Evolutionary conservation across 1,139 yeast genomes (phyloP).

Genomic region (Diutina catenulata): DNA sequence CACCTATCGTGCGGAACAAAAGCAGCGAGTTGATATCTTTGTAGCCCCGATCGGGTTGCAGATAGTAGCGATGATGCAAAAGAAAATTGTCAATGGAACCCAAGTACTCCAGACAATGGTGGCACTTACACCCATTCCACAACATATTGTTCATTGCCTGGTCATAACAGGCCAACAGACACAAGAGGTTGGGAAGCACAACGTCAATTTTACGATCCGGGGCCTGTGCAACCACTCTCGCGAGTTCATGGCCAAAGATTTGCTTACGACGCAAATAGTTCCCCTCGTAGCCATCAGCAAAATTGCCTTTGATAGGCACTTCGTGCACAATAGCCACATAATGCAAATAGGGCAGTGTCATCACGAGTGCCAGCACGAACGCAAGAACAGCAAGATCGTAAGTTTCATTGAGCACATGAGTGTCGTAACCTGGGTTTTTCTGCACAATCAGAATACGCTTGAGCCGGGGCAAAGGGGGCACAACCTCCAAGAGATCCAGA

Average conservation of each 20-base stretch:
- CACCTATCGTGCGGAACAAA: conserved; percentile 41
- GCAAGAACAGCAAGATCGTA: conserved; percentile 42
- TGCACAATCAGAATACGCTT: neutral
- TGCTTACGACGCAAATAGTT: conserved; percentile 49
- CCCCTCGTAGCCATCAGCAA: conserved; percentile 56
- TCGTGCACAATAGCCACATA: conserved; percentile 38
- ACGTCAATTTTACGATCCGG: conserved; percentile 25
- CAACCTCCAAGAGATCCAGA: neutral
- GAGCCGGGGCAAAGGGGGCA: neutral
- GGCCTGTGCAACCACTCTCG: conserved; percentile 21
- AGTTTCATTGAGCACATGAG: conserved; percentile 40
- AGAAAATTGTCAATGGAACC: conserved; percentile 44
- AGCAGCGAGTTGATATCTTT: conserved; percentile 52
- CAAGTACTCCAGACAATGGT: conserved; percentile 37
- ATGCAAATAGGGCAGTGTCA: conserved; percentile 15
- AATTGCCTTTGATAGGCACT: conserved; percentile 27
- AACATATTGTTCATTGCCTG: conserved; percentile 54
- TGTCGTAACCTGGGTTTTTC: conserved; percentile 10
- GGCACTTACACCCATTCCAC: conserved; percentile 70
- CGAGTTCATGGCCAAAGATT: conserved; percentile 36
- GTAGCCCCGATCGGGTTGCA: conserved; percentile 28
- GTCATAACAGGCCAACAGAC: conserved; percentile 54
- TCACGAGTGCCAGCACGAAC: conserved; percentile 28
- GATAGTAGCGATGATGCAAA: conserved; percentile 51
- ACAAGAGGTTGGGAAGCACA: conserved; percentile 46